A percentile compares a stretch with the other conserved stretches of the same genome.
phyloP scores from a whole-genome alignment of 208 protist species.

The Leishmania major region DNA sequence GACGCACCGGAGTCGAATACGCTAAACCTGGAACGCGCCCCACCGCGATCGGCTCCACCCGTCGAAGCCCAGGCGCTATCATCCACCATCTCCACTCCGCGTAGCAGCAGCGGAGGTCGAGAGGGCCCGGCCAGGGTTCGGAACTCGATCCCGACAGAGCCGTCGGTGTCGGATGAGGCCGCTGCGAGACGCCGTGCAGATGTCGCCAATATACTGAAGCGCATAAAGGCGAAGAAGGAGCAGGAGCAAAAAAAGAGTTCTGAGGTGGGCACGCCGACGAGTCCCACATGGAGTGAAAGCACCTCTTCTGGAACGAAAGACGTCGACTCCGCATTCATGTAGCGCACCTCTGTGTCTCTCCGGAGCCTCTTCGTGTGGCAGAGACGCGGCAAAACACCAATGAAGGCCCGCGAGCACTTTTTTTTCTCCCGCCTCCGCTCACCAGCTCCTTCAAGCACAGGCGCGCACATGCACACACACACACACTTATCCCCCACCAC shows the following conservation, averaged over 20 bases:
- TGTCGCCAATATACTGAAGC: conserved; percentile 46
- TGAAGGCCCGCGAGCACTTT: not conserved
- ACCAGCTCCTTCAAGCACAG: not conserved
- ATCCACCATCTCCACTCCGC: conserved; percentile 10
- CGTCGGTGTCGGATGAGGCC: conserved; percentile 12
- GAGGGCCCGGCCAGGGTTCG: not conserved
- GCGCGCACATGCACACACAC: not conserved
- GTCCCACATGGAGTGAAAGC: not conserved
- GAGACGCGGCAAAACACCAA: not conserved
- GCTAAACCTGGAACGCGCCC: conserved; percentile 15
- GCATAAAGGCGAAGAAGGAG: conserved; percentile 39
- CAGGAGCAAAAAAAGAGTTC: conserved; percentile 14
- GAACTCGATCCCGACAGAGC: conserved; percentile 11
- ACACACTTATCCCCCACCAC: not conserved
- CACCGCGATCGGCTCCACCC: not conserved
- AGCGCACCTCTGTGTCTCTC: not conserved
- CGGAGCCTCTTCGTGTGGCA: not conserved
- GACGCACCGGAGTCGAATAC: conserved; percentile 29
- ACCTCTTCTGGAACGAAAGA: conserved; percentile 8
- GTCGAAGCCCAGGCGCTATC: not conserved
- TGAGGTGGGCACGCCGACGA: conserved; percentile 6
- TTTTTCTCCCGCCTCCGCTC: not conserved
- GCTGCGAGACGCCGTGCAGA: conserved; percentile 37
- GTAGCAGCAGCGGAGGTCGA: conserved; percentile 8
- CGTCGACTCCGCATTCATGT: conserved; percentile 2